Conservation (phyloP, 2,329 filamentous ascomycete species). For the Aspergillaceae sp. region DNA sequence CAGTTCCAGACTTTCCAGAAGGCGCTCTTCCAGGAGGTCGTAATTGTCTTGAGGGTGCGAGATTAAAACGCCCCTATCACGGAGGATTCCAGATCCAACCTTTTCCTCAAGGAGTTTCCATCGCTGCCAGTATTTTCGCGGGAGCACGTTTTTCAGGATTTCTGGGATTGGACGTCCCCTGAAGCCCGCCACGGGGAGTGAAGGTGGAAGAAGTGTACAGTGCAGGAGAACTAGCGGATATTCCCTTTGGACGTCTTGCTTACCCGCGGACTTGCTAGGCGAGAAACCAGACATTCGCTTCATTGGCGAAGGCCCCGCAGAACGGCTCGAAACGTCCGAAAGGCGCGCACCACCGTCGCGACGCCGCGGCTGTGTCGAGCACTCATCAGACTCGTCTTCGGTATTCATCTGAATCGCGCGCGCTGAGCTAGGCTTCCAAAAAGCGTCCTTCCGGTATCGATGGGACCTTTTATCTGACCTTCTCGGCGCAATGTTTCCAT, state of each 20-base stretch:
- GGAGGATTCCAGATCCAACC: constrained; percentile 44
- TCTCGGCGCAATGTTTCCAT: too few relatives aligned
- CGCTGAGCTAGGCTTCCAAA: constrained; percentile 40
- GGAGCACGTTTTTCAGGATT: constrained; percentile 43
- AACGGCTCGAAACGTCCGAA: constrained; percentile 25
- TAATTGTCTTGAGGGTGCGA: constrained; percentile 55
- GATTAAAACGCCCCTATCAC: constrained; percentile 52
- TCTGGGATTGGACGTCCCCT: constrained; percentile 28
- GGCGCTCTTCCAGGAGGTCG: constrained; percentile 53
- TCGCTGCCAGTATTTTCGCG: constrained; percentile 35
- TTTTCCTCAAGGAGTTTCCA: constrained; percentile 49
- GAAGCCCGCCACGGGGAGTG: constrained; percentile 39
- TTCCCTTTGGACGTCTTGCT: constrained; percentile 35
- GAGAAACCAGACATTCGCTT: constrained; percentile 30
- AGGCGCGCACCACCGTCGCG: constrained; percentile 16
- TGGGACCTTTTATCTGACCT: too few relatives aligned
- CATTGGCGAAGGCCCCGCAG: constrained; percentile 22
- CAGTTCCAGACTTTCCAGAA: constrained; percentile 53
- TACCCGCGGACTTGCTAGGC: constrained; percentile 18
- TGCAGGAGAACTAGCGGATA: constrained; percentile 54
- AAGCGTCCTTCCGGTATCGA: constrained; percentile 7
- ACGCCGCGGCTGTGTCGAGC: constrained; percentile 27
- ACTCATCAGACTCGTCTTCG: constrained; percentile 35
- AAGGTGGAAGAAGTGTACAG: constrained; percentile 49
- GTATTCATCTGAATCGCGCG: constrained; percentile 38